Evolutionary conservation across 768 basidiomycete species (phyloP), one percentile per base, ranked within the genome.

Genomic region (Rhizopogon sp.): DNA sequence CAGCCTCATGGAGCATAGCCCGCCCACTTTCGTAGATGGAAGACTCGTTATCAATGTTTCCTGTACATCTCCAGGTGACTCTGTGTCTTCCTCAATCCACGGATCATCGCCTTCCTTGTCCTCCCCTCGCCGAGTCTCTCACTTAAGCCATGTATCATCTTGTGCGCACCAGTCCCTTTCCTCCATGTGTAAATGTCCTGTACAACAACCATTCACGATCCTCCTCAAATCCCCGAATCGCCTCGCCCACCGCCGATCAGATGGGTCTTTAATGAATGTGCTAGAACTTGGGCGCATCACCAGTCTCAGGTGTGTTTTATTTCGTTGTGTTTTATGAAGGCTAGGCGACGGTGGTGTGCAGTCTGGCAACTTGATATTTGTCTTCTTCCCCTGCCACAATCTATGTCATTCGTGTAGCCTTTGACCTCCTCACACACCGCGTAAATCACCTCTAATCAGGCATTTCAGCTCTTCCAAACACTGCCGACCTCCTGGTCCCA

Each of bases 21-120:
- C 82, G 0, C 79, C 85, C 2, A 81, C 84, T 3, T 80, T 73
- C 57, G 58, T 87, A 35, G 78, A 85, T 59, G 78, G 80, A 1
- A 74, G 74, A 3, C 69, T 87, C 6, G 54, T 83, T 39, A 71
- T 84, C 41, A 63, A 69, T 0, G 68, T 75, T 14, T 47, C 9
- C 20, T 13, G 33, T 10, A 33, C 31, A 33, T 47, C 73, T 68
- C n/a, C 60, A 33, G 31, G 31, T 9, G 31, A 54, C 5, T 56
- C 58, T 14, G 51, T 50, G 35, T 50, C 54, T 7, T 50, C 22
- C 7, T 7, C 17, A 16, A 35, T 35, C 14, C 8, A 13, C 4
- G 33, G 20, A 13, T 22, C 5, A 33, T 33, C 31, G 5, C 7
- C 17, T 5, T 31, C 46, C 17, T 35, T 13, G 13, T 16, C 13